These are phyloP conservation scores for Pseudogymnoascus sp. DNA, from an alignment of 2,329 filamentous ascomycete species.

Conservation along the genomic window DNA sequence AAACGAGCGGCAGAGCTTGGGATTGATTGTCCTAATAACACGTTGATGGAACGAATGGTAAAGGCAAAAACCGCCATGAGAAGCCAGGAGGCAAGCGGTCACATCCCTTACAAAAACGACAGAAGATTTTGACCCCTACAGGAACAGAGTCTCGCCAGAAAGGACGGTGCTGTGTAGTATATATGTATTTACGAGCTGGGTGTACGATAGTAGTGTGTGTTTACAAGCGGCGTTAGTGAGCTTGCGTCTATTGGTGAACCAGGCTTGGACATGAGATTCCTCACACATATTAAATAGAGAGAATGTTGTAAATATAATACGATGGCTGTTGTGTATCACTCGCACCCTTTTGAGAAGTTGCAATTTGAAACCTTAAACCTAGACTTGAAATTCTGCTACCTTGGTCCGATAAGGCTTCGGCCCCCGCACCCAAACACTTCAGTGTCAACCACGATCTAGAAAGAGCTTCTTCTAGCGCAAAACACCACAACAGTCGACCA, in stretches of 20 bases:
- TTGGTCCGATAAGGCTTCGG: background rate
- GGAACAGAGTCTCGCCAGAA: background rate
- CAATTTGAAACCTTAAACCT: constrained; percentile 4
- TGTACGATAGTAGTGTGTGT: constrained; percentile 5
- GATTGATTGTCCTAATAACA: constrained; percentile 64
- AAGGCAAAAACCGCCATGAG: constrained; percentile 52
- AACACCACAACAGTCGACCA: background rate
- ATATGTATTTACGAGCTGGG: constrained; percentile 6
- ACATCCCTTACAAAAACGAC: constrained; percentile 21
- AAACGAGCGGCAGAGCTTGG: constrained; percentile 64
- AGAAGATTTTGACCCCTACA: background rate
- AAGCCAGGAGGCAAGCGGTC: constrained; percentile 19
- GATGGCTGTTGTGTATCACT: constrained; percentile 4
- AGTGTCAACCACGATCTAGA: background rate
- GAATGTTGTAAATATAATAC: constrained; percentile 5
- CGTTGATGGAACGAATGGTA: constrained; percentile 64
- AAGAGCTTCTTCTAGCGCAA: background rate
- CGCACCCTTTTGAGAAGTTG: background rate
- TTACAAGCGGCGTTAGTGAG: background rate
- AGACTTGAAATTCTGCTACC: background rate
- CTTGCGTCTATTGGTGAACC: background rate
- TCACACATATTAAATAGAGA: background rate
- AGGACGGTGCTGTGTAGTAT: background rate
- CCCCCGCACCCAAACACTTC: background rate
- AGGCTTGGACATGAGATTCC: background rate